Percentiles rank a stretch among this genome's conserved stretches.
Conservation (phyloP, 176 grass and related monocot genomes). For the Melocanna baccifera region DNA sequence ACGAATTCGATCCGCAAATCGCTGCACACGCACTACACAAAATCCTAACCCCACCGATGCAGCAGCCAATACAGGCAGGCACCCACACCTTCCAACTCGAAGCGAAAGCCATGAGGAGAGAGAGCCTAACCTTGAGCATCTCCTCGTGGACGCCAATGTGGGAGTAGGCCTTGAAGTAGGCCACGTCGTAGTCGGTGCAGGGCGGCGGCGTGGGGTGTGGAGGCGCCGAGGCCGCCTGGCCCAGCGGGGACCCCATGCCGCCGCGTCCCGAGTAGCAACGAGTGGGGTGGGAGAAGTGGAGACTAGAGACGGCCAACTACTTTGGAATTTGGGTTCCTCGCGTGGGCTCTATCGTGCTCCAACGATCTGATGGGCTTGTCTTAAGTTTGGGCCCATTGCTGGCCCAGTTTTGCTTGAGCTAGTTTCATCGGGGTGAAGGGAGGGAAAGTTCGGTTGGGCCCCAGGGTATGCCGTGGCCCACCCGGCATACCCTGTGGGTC, state of each 20-base stretch:
- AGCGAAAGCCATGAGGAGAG: neutral
- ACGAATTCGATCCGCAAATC: slow-evolving; percentile 23
- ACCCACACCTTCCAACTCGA: neutral
- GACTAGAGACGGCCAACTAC: neutral
- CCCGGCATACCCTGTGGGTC: no score
- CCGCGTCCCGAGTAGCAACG: slow-evolving; percentile 11
- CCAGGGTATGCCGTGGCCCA: no score
- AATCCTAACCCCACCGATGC: slow-evolving; percentile 32
- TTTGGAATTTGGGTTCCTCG: neutral
- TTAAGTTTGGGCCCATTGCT: neutral
- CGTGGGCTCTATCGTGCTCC: neutral
- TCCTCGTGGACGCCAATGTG: slow-evolving; percentile 90
- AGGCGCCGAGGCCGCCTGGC: neutral
- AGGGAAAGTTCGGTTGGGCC: no score
- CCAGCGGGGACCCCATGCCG: neutral
- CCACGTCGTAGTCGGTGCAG: slow-evolving; percentile 78
- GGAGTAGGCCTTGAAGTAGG: slow-evolving; percentile 93
- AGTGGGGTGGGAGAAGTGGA: neutral
- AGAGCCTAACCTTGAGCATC: slow-evolving; percentile 75
- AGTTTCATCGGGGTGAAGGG: no score
- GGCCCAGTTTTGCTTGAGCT: neutral
- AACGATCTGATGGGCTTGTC: neutral
- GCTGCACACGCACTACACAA: neutral
- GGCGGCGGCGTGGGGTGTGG: slow-evolving; percentile 45
- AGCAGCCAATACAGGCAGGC: neutral